Conservation (phyloP, 768 basidiomycete genomes). For the Dendrothele bispora region DNA sequence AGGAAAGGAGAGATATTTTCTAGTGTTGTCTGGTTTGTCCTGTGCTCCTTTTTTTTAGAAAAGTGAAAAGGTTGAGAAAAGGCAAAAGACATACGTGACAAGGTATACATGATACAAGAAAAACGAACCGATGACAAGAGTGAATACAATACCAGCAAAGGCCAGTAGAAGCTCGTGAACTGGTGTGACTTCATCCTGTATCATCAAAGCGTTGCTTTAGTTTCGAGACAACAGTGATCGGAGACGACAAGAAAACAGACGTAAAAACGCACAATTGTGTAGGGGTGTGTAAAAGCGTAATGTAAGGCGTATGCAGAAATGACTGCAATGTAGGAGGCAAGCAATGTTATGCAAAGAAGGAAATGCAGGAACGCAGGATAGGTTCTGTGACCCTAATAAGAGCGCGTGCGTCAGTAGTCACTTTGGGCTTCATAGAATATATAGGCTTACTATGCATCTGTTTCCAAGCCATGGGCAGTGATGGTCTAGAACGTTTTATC, state of each 20-base stretch:
- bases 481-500: constrained; percentile 62
- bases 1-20: constrained; percentile 77
- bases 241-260: background rate
- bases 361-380: constrained; percentile 86
- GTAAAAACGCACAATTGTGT: constrained; percentile 50
- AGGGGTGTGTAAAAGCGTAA: constrained; percentile 67
- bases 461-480: constrained; percentile 85
- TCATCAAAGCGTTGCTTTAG: too few species aligned
- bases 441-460: constrained; percentile 68
- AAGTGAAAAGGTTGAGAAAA: background rate
- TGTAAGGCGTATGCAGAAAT: constrained; percentile 54
- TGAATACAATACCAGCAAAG: constrained; percentile 57
- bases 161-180: constrained; percentile 69
- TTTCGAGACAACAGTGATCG: too few species aligned
- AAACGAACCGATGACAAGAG: constrained; percentile 74
- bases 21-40: constrained; percentile 85
- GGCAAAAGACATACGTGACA: constrained; percentile 50
- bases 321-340: constrained; percentile 59
- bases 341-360: constrained; percentile 58
- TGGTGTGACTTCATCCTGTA: constrained; percentile 62
- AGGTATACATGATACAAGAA: constrained; percentile 76
- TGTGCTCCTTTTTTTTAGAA: constrained; percentile 22
- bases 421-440: background rate
- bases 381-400: constrained; percentile 70
- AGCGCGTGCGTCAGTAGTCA: background rate